phyloP scores from a whole-genome alignment of 163 green algal genomes.

The Coccomyxa subellipsoidea region DNA sequence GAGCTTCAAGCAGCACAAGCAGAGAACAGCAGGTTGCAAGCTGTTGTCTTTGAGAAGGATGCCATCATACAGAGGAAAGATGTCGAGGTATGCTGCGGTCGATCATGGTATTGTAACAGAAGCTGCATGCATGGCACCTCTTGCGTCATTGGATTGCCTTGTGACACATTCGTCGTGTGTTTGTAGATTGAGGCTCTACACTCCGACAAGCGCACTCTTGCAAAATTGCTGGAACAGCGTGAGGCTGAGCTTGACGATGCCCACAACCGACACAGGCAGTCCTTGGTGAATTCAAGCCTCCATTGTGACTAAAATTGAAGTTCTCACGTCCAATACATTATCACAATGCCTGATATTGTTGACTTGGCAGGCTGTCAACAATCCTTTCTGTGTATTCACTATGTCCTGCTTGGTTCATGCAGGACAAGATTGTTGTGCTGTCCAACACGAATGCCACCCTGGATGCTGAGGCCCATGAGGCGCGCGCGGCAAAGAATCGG shows the following conservation, averaged over 20 bases:
- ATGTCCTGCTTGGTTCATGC: neutral
- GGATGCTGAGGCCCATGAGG: slow-evolving; percentile 41
- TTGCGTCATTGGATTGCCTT: too few relatives aligned
- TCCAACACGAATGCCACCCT: slow-evolving; percentile 22
- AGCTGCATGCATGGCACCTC: neutral
- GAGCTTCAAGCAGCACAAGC: slow-evolving; percentile 18
- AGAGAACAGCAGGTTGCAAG: slow-evolving; percentile 33
- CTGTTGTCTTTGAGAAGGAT: slow-evolving; percentile 37
- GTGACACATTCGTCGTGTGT: neutral
- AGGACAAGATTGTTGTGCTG: slow-evolving; percentile 44
- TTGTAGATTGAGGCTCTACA: slow-evolving; percentile 26
- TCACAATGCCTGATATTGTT: neutral
- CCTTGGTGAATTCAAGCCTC: slow-evolving; percentile 21
- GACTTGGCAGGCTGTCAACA: neutral
- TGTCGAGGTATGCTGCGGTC: slow-evolving; percentile 20
- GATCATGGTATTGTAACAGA: neutral
- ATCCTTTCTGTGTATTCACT: neutral
- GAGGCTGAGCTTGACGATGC: slow-evolving; percentile 52
- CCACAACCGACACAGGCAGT: slow-evolving; percentile 40
- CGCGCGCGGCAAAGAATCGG: slow-evolving; percentile 33
- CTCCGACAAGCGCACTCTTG: slow-evolving; percentile 35
- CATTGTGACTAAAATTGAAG: too few relatives aligned
- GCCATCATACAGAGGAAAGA: slow-evolving; percentile 29
- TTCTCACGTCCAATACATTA: too few relatives aligned
- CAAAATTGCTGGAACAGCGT: slow-evolving; percentile 36